Base-by-base conservation (phyloP, 2,329 filamentous ascomycete species). In the Cyphellophora attinorum region DNA sequence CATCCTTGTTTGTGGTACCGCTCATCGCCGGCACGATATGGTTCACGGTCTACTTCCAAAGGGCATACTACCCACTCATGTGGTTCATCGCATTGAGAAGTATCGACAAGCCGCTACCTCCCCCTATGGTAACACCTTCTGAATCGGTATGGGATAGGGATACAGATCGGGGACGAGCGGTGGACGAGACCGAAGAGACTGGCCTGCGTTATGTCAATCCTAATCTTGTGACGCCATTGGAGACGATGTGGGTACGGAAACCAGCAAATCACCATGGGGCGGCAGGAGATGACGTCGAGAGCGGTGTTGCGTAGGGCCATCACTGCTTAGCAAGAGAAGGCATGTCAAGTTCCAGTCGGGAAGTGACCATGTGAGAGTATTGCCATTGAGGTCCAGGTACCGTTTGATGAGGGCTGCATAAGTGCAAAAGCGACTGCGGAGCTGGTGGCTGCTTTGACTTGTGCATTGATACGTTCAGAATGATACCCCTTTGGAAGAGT, bases 21-120 rank as follows among this genome's bases (percentile, higher is more conserved):
- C 68, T 98, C 3, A 65, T 93, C 4, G 64, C 79, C 6, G 75
- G 76, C 19, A 95, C 89, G 0, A 64, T 93, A 11, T 96, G 89
- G 88, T 94, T 93, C 54, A 81, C 75, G 44, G 83, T 84, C 57
- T 82, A 85, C 46, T 96, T 85, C 54, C 71, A 74, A 28, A 71
- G 73, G 29, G 82, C 81, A 1, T 98, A 91, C 51, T 82, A 85
- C 50, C 89, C 91, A 1, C 62, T 98, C 40, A 94, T 88, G 58
- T 81, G 78, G 48, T 95, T 91, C 55, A 96, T 98, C 54, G 86
- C 93, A 17, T 65, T 98, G 29, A 74, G 85, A 43, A 93, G 85
- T 50, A 85, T 98, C 39, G 74, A 79, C 45, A 68, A 75, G 16
- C 70, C 74, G 3, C 68, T 75, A 38, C 64, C 68, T n/a, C 40